Evolutionary conservation across 2,329 filamentous ascomycete species (phyloP), one percentile per base, ranked within the genome.

Genomic region (Herpomyces periplanetae): DNA sequence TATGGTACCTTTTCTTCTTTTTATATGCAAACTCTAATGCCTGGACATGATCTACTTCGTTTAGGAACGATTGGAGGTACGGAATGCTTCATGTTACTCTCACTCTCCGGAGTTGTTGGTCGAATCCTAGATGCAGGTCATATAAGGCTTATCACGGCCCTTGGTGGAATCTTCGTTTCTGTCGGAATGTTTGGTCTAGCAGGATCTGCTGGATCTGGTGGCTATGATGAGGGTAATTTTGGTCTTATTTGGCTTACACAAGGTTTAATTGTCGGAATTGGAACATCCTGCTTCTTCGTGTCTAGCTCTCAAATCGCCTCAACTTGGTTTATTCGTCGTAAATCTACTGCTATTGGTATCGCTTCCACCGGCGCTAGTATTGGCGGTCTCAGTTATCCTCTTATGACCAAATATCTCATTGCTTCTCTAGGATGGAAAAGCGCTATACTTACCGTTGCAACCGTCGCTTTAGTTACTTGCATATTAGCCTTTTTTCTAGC

Each of bases 271-370:
- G 36, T 36, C 11, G 42, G 43, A 3, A 22, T 47, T 5, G 45
- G 45, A 5, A 47, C 47, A 44, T 37, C 42, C n/a, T 47, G 43
- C 25, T 46, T 44, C 30, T 48, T 48, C 25, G 44, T 47, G 3
- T 39, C 39, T 10, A 45, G 43, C 24, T 47, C 44, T 10, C 43
- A 47, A 32, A 43, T 46, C 19, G 42, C 41, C 15, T 35, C 42
- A 2, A 45, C 43, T 10, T 48, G 44, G 44, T 48, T 47, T 26
- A 36, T 35, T 5, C 35, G 37, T 18, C 36, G 35, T 20, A 43
- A 43, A 29, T 36, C 40, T 12, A 36, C 47, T 13, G 44, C 43
- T 7, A 39, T 47, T 10, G 44, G 44, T 15, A 37, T 47, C 17
- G 44, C 47, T 12, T 43, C 45, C 3, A 44, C 41, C 15, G 45